Evolutionary conservation across 768 basidiomycete species (phyloP).

Genomic region (Pholiota molesta): DNA sequence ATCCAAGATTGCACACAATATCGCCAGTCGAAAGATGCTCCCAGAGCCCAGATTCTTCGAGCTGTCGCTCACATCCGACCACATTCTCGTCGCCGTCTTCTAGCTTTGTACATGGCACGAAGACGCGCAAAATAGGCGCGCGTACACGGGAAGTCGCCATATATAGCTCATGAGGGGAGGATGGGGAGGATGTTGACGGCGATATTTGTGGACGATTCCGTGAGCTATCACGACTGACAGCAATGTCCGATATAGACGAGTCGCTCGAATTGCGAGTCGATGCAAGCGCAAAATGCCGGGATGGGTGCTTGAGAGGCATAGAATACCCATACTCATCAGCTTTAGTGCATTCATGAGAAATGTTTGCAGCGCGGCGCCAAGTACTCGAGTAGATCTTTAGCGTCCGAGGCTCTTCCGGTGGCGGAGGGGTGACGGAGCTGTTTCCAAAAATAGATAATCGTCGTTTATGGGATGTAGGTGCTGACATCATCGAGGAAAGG

Average conservation of each 20-base stretch:
- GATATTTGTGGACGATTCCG: not conserved
- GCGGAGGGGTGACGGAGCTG: constrained; percentile 26
- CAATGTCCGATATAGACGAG: constrained; percentile 39
- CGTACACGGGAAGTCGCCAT: constrained; percentile 62
- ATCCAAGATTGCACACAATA: constrained; percentile 80
- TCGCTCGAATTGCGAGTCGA: constrained; percentile 50
- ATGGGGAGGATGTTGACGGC: constrained; percentile 34
- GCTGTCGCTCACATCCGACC: constrained; percentile 66
- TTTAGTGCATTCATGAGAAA: constrained; percentile 5
- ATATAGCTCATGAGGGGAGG: constrained; percentile 63
- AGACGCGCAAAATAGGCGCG: constrained; percentile 75
- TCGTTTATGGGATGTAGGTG: constrained; percentile 24
- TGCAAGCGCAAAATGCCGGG: constrained; percentile 37
- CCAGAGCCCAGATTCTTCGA: constrained; percentile 72
- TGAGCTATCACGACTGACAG: constrained; percentile 10
- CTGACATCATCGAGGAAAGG: constrained; percentile 24
- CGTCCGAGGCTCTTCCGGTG: constrained; percentile 33
- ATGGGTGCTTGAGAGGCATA: constrained; percentile 29
- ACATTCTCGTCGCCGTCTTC: constrained; percentile 47
- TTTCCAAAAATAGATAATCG: constrained; percentile 31
- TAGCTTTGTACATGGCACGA: constrained; percentile 67
- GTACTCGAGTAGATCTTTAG: constrained; percentile 31
- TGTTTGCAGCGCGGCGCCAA: constrained; percentile 26
- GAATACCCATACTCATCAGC: constrained; percentile 13
- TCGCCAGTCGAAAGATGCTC: constrained; percentile 76